Evolutionary conservation across 495 filamentous ascomycete species (phyloP).

Genomic region (Podospora australis): DNA sequence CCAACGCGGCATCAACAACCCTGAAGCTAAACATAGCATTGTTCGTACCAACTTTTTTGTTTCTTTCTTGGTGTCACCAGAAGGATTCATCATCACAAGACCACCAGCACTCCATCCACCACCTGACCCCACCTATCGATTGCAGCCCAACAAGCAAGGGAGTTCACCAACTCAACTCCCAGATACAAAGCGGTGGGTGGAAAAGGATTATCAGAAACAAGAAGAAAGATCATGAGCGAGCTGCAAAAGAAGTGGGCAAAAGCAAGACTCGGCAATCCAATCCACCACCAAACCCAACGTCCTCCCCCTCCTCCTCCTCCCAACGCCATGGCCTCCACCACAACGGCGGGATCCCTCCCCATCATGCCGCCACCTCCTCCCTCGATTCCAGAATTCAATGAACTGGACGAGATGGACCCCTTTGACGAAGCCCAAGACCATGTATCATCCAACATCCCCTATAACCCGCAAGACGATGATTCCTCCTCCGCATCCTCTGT

Average conservation of each 20-base stretch:
- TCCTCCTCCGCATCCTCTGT: conserved; percentile 69
- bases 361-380: background rate
- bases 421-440: conserved; percentile 25
- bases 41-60: no score
- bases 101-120: no score
- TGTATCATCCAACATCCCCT: no score
- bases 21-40: no score
- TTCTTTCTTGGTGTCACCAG: no score
- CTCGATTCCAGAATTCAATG: conserved; percentile 40
- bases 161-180: no score
- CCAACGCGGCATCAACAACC: no score
- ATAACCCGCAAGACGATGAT: conserved; percentile 56
- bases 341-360: background rate
- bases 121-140: no score
- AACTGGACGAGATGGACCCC: conserved; percentile 43
- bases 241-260: conserved; percentile 80
- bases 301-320: background rate
- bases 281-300: conserved; percentile 3
- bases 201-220: no score
- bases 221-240: conserved; percentile 62
- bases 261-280: conserved; percentile 53
- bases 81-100: no score
- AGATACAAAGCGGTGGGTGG: no score
- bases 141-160: no score
- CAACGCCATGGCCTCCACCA: conserved; percentile 2